Conservation (phyloP, 75 land plant species). For the Sequoiadendron giganteum region DNA sequence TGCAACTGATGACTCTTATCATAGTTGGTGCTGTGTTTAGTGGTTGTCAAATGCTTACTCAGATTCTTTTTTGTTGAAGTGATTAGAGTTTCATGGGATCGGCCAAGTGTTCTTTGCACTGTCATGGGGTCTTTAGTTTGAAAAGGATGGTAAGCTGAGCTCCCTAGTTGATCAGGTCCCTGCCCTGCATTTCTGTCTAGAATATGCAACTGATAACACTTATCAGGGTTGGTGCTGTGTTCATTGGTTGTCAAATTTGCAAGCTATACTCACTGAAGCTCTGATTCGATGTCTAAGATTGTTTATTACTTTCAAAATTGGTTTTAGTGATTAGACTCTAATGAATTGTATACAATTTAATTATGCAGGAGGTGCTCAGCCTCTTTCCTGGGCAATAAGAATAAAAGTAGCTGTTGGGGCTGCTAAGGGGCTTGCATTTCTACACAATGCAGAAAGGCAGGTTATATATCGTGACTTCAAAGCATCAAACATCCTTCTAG, state of each 20-base stretch:
- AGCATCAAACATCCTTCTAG: slow-evolving; percentile 45
- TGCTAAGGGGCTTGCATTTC: slow-evolving; percentile 33
- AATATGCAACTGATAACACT: background rate
- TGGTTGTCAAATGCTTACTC: background rate
- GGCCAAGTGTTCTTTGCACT: background rate
- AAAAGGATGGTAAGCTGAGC: background rate
- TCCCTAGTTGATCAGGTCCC: background rate
- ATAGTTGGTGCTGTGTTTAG: background rate
- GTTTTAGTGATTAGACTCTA: background rate
- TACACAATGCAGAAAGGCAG: slow-evolving; percentile 32
- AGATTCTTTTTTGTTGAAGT: background rate
- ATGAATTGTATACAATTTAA: background rate
- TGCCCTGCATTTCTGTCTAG: background rate
- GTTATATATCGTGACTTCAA: slow-evolving; percentile 45
- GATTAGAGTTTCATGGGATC: background rate
- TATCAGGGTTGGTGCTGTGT: background rate
- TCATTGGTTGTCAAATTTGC: background rate
- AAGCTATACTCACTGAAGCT: background rate
- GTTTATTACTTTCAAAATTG: background rate
- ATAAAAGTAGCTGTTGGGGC: slow-evolving; percentile 42
- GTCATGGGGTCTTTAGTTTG: background rate
- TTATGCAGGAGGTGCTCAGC: slow-evolving; percentile 23
- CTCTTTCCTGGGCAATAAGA: slow-evolving; percentile 39
- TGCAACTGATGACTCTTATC: background rate
- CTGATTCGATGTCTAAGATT: background rate